Evolutionary conservation across 2,329 filamentous ascomycete genomes (phyloP).

Genomic region (Fusarium liriodendri): DNA sequence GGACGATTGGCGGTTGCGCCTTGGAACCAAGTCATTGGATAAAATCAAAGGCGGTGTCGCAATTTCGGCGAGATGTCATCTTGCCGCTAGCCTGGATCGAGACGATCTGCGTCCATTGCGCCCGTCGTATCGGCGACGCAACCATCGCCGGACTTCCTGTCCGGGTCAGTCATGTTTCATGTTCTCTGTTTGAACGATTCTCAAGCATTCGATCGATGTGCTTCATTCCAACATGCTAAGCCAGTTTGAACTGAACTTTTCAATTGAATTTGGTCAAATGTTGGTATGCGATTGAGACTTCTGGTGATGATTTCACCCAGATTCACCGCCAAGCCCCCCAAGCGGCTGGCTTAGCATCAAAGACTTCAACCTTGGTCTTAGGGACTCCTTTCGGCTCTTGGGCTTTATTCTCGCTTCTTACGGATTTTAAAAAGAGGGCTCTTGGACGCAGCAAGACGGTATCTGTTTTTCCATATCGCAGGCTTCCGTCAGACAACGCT

Average conservation of each 20-base stretch:
- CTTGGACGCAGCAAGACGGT: neutral
- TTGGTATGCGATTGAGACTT: neutral
- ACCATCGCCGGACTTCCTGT: neutral
- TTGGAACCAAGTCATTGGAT: neutral
- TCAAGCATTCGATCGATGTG: neutral
- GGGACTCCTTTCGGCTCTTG: neutral
- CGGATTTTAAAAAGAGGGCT: neutral
- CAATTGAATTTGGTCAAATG: neutral
- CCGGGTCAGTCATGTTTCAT: neutral
- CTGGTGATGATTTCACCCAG: neutral
- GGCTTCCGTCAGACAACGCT: neutral
- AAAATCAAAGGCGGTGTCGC: neutral
- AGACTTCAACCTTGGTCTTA: neutral
- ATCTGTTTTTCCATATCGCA: neutral
- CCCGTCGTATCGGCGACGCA: neutral
- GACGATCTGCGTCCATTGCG: neutral
- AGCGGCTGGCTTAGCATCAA: neutral
- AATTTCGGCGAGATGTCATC: neutral
- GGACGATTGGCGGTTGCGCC: neutral
- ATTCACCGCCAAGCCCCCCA: neutral
- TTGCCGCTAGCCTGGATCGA: conserved; percentile 10
- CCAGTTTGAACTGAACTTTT: neutral
- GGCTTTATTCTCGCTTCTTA: neutral
- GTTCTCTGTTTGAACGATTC: neutral
- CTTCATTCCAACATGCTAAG: neutral